Percentiles rank a stretch among this genome's conserved stretches.
These are phyloP conservation scores for Euphorbia corollata DNA, from an alignment of 441 rosid genomes.

Conservation along the genomic window DNA sequence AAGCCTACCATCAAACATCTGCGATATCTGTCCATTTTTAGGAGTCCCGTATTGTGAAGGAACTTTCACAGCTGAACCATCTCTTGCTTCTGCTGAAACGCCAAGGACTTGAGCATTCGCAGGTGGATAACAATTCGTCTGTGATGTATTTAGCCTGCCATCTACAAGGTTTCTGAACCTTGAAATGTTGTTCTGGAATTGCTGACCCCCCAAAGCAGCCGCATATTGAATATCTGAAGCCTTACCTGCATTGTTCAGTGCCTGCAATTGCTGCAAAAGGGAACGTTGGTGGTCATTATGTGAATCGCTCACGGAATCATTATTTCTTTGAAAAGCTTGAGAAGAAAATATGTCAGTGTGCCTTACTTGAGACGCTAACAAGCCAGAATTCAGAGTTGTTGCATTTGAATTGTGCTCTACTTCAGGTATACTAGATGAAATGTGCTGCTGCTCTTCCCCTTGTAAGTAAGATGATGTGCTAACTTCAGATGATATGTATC, in stretches of 20 bases:
- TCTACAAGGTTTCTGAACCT: constrained; percentile 26
- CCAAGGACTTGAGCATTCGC: constrained; percentile 25
- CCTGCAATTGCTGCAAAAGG: constrained; percentile 35
- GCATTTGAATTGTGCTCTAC: constrained; percentile 22
- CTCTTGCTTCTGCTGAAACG: constrained; percentile 24
- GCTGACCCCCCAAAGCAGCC: constrained; percentile 21
- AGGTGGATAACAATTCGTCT: constrained; percentile 20
- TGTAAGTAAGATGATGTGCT: constrained; percentile 24
- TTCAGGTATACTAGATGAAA: constrained; percentile 27
- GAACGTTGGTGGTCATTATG: constrained; percentile 24
- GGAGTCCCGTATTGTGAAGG: constrained; percentile 27
- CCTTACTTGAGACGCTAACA: constrained; percentile 17
- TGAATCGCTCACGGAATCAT: constrained; percentile 20
- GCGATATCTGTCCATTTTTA: constrained; percentile 40
- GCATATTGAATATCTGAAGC: constrained; percentile 20
- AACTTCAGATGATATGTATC: constrained; percentile 20
- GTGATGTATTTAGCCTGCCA: constrained; percentile 26
- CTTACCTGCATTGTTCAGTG: constrained; percentile 25
- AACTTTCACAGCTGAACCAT: constrained; percentile 24
- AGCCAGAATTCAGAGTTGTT: constrained; percentile 18
- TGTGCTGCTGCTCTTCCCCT: not conserved
- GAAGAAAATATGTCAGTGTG: constrained; percentile 19
- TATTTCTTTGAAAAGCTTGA: constrained; percentile 23
- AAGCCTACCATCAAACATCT: constrained; percentile 28
- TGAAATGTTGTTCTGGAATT: constrained; percentile 26